Percentiles rank a stretch among this genome's conserved stretches.
phyloP scores from a whole-genome alignment of 805 yeast genomes.

The Debaryomyces tyrocola region DNA sequence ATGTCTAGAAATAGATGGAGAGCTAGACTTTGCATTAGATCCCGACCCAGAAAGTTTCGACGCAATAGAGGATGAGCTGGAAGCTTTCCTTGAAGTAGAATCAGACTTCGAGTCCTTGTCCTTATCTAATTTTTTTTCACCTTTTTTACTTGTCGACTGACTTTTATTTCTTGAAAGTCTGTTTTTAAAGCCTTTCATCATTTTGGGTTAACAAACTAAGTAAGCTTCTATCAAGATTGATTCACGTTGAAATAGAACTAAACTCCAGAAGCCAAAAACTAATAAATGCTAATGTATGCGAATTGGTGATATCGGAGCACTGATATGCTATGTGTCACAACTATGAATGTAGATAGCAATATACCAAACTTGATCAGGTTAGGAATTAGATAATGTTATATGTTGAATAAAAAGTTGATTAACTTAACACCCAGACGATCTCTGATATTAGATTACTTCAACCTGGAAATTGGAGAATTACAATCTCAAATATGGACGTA shows the following conservation, averaged over 20 bases:
- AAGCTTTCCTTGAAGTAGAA: conserved; percentile 13
- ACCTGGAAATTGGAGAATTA: neutral
- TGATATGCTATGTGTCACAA: too few species aligned
- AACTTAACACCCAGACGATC: too few species aligned
- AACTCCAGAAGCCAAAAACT: neutral
- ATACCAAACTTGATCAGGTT: too few species aligned
- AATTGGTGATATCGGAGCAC: neutral
- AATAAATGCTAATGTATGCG: neutral
- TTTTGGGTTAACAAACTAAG: conserved; percentile 13
- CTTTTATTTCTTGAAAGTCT: conserved; percentile 43
- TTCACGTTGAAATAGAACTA: too few species aligned
- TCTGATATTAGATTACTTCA: too few species aligned
- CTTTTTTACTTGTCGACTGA: conserved; percentile 33
- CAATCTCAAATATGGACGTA: neutral
- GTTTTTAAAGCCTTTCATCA: conserved; percentile 51
- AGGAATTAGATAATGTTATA: too few species aligned
- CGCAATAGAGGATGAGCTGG: conserved; percentile 18
- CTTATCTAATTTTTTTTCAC: conserved; percentile 32
- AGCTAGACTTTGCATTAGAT: conserved; percentile 18
- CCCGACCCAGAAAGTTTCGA: neutral
- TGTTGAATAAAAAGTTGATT: too few species aligned
- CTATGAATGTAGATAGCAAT: too few species aligned
- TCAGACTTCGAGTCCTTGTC: conserved; percentile 25
- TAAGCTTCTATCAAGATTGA: too few species aligned
- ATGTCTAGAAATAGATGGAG: conserved; percentile 36